Evolutionary conservation across 2,329 filamentous ascomycete genomes (phyloP), one percentile per base, ranked within the genome.

Genomic region (Colletotrichum sp.): DNA sequence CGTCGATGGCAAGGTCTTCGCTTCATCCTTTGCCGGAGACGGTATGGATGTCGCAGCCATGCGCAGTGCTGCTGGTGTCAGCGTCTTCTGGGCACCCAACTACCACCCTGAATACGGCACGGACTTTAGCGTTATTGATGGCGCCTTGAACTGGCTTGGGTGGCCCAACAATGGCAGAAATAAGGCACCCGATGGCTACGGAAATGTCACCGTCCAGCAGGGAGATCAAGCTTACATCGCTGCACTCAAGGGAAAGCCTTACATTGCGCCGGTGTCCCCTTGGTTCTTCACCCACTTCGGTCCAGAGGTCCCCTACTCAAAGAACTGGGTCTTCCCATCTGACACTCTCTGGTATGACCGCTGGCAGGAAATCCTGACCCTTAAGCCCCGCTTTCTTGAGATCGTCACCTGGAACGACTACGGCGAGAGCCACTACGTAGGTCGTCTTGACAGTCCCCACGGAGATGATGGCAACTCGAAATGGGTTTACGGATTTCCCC

Each of bases 271-370:
- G 26, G 83, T 83, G 3, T 78, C 79, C 2, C 75, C 82, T 3
- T 83, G 82, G 90, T 91, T 91, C 81, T 89, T 81, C 63, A 89
- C 89, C 1, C 86, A 90, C 74, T 87, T 87, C 24, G 87, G 87
- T 4, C 79, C 81, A 6, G 85, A 86, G 68, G 84, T 87, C 24
- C 79, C 84, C 12, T 89, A 86, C 77, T 84, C 83, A 78, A 89
- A 92, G 84, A 90, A 90, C 78, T 91, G 88, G 86, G 85, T 93
- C 2, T 93, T 91, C 85, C 88, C 88, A 4, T 88, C 90, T 9
- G 91, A 92, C 75, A 84, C 88, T 57, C 83, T 93, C 8, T 92
- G 92, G 88, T 89, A 88, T 75, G 84, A 90, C 72, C 89, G 91
- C 32, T 93, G 91, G 91, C 84, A 88, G 26, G 77, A 84, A 71